Evolutionary conservation across 192 early-diverging fungal genomes (phyloP), one percentile per base, ranked within the genome.

Genomic region (Rhizoclosmatium sp.): DNA sequence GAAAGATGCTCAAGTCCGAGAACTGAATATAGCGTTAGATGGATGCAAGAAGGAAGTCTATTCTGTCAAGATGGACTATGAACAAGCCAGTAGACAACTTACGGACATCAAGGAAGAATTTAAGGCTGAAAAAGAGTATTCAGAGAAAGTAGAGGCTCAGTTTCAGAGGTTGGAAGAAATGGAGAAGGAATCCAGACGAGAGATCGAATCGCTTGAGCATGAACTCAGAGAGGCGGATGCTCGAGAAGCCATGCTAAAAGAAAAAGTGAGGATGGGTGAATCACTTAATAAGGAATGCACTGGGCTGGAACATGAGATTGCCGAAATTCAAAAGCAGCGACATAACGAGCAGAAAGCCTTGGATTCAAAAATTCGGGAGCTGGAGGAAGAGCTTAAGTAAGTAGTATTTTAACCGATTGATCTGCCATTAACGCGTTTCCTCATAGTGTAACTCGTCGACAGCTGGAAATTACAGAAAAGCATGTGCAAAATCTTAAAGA

Each of bases 351-450:
- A 51, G 16, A 72, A 72, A 59, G 39, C 23, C 19, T 45, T 72
- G 70, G 70, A 72, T 42, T 14, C 2, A 39, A 51, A 47, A 14
- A 31, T 72, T 59, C 49, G 31, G 21, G 51, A 72, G 16, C 58
- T 54, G 49, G 70, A 72, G 39, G 54, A 72, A 44, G 56, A 72
- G 39, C 39, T 72, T 47, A 39, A 44, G 70, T 72, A 59, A 59
- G 70, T 58, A 19, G 14, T 19, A 14, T 65, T 39, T n/a, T 40
- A 23, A 2, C n/a, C 47, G 12, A 39, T 69, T 48, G n/a, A 58
- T 58, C 12, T 58, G 14, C 56, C n/a, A 16, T 14, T 58, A 58
- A 58, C 0, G 12, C 14, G 21, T 21, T 0, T 58, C 0, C 12
- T 58, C 0, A 58, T 44, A 69, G 68, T n/a, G 45, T 69, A 12